Conservation (phyloP, 495 filamentous ascomycete genomes). For the Aspergillus ellipticus region DNA sequence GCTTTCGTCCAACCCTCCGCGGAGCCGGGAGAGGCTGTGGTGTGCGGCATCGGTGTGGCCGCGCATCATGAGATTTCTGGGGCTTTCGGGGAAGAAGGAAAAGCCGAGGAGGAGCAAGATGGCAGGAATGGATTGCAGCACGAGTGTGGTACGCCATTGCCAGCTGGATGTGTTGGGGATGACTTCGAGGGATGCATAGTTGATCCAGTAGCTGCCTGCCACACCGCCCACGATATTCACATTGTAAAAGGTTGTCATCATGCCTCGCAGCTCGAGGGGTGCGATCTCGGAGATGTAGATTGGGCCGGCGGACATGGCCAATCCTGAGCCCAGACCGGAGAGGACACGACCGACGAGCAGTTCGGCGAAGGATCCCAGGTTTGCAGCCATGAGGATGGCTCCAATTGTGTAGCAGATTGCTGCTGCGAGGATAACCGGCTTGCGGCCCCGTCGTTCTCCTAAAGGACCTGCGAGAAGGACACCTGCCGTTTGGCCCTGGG, state of each 20-base stretch:
- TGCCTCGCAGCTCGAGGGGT: conserved; percentile 57
- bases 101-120: conserved; percentile 59
- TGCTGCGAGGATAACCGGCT: conserved; percentile 14
- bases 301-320: conserved; percentile 72
- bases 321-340: conserved; percentile 70
- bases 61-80: conserved; percentile 67
- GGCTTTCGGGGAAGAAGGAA: conserved; percentile 72
- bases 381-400: conserved; percentile 22
- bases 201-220: conserved; percentile 77
- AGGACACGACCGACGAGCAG: conserved; percentile 66
- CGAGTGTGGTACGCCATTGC: conserved; percentile 62
- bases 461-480: conserved; percentile 17
- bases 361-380: conserved; percentile 25
- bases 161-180: conserved; percentile 52
- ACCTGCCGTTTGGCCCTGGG: conserved; percentile 14
- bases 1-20: conserved; percentile 49
- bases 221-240: conserved; percentile 76
- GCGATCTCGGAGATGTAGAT: conserved; percentile 53
- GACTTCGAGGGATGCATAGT: conserved; percentile 41
- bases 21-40: conserved; percentile 57
- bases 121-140: conserved; percentile 55
- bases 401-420: conserved; percentile 22
- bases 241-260: conserved; percentile 71
- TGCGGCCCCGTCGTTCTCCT: conserved; percentile 20
- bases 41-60: conserved; percentile 60